Percentiles rank a stretch among this genome's conserved stretches.
Conservation (phyloP, 2,329 filamentous ascomycete genomes). For the Penicillium crustosum region DNA sequence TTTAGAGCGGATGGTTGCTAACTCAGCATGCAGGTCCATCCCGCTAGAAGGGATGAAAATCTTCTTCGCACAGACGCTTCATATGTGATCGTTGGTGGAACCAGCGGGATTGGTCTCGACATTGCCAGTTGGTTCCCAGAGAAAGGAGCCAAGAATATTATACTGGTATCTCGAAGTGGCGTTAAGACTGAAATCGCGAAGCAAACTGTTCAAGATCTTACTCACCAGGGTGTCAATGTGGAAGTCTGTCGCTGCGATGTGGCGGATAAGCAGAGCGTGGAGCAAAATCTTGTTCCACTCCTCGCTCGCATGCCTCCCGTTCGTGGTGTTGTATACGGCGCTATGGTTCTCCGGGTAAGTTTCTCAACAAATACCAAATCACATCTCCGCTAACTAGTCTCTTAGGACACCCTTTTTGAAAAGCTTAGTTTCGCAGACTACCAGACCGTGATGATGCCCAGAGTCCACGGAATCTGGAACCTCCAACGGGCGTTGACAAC, state of each 20-base stretch:
- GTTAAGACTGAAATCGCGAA: constrained; percentile 21
- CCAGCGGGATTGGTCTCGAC: constrained; percentile 57
- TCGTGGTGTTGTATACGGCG: constrained; percentile 47
- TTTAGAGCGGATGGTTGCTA: not conserved
- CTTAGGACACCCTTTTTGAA: constrained; percentile 28
- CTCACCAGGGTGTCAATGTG: constrained; percentile 19
- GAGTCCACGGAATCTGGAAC: constrained; percentile 34
- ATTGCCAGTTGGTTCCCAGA: constrained; percentile 53
- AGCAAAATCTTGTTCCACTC: constrained; percentile 23
- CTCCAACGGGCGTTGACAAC: constrained; percentile 25
- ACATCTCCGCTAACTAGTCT: constrained; percentile 1
- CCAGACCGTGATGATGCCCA: constrained; percentile 21
- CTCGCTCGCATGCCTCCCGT: constrained; percentile 37
- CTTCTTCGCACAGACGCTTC: constrained; percentile 37
- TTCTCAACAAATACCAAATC: no score
- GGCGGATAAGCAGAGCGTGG: constrained; percentile 19
- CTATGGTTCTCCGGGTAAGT: constrained; percentile 46
- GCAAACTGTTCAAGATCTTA: constrained; percentile 17
- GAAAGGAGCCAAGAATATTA: constrained; percentile 54
- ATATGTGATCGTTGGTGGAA: constrained; percentile 59
- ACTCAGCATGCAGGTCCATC: constrained; percentile 17
- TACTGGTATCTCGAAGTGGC: constrained; percentile 53
- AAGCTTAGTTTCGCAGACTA: constrained; percentile 32
- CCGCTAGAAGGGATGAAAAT: constrained; percentile 19
- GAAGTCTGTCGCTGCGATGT: constrained; percentile 38